Evolutionary conservation across 2,329 filamentous ascomycete species (phyloP), one percentile per base, ranked within the genome.

Genomic region (Neofusicoccum laricinum): DNA sequence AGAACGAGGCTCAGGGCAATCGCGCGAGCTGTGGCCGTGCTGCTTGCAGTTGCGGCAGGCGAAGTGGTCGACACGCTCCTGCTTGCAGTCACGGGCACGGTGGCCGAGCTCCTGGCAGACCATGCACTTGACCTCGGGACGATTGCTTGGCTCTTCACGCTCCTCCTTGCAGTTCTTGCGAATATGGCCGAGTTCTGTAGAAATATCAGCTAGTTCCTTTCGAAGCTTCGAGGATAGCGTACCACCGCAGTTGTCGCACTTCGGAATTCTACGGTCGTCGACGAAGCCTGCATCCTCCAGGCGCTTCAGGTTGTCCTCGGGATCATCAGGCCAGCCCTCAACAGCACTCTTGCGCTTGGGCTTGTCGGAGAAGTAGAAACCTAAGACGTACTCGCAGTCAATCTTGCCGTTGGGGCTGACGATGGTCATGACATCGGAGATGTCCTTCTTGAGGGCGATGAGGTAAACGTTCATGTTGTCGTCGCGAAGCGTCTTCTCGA

Each of bases 11-110:
- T 64, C 63, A 50, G 76, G 70, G 66, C 79, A 79, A 32, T 81
- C 78, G 65, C 72, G 74, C 25, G 75, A 67, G 25, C 64, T 71
- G 48, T 73, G 72, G 8, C 73, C 72, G 34, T 76, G 78, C 72
- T 76, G 78, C 84, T 84, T 85, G 79, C 88, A 91, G 72, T 91
- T 91, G 73, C 84, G 86, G 83, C 89, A 91, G 7, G 86, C 86
- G 68, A 84, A 88, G 64, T 81, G 87, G 78, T 90, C 85, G 34
- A 86, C 77, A 57, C 89, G 78, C 65, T 75, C 73, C 64, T 77
- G 71, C 4, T 73, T 73, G 65, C 90, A 92, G 68, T 92, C 88
- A 59, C 89, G 86, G 59, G 88, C 77, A 65, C 89, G 88, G 70
- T 92, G 89, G 10, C 88, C 89, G 30, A 81, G 76, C 43, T 83